Evolutionary conservation across 768 basidiomycete species (phyloP), one percentile per base, ranked within the genome.

Genomic region (Scleroderma citrinum): DNA sequence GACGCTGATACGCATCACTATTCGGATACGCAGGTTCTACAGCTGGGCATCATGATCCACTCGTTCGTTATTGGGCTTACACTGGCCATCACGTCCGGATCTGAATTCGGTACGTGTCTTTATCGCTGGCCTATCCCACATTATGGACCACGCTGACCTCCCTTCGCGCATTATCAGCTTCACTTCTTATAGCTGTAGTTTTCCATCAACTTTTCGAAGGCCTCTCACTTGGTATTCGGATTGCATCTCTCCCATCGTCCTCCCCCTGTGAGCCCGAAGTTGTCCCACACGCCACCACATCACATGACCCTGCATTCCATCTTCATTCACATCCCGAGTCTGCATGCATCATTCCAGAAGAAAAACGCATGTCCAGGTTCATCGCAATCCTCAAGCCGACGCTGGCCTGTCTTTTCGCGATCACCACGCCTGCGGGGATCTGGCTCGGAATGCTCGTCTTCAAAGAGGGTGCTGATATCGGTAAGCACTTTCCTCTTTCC

Each of bases 161-260:
- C n/a, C n/a, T n/a, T n/a, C n/a, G n/a, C n/a, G n/a, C n/a, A n/a
- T n/a, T n/a, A n/a, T n/a, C n/a, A 88, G 87, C 83, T 2, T 83
- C 85, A 0, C 75, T 91, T 2, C 76, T 85, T 12, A 78, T 83
- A 4, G 87, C 87, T 1, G 80, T 91, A 29, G 69, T 80, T 21
- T 91, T 91, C 63, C 90, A 92, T 60, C 89, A 92, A 57, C 71
- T 90, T 10, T 92, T 91, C 56, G 89, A 91, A 58, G 89, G 88
- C 0, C 74, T 92, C 10, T 89, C 88, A 1, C 75, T 92, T 21
- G 89, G 89, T 2, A 86, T 91, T 45, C 78, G 89, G 14, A 87
- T 88, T 59, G 80, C 88, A 1, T 73, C 77, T 2, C 71, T 91
- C 13, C 83, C 85, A 0, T 69, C 78, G 1, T 55, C 57, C 4